Conservation (phyloP, 2,329 filamentous ascomycete species). For the Fusarium burgessii region DNA sequence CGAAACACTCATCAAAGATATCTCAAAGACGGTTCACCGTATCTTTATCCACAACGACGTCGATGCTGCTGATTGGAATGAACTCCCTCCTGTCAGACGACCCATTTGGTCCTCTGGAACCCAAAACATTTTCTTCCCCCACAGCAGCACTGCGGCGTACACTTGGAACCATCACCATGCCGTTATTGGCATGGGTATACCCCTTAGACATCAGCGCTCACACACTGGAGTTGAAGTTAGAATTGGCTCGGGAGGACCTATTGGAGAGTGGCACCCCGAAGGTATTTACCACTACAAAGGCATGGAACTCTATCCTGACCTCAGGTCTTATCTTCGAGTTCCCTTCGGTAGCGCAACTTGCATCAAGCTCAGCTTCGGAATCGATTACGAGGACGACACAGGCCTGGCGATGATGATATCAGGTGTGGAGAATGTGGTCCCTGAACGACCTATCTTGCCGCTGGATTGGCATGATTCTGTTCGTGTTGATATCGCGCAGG, state of each 20-base stretch:
- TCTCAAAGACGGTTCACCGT: constrained; percentile 13
- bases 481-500: constrained; percentile 34
- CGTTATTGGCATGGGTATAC: constrained; percentile 7
- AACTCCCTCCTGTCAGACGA: background rate
- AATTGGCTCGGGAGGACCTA: constrained; percentile 20
- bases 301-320: constrained; percentile 13
- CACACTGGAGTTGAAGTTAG: constrained; percentile 8
- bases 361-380: constrained; percentile 25
- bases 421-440: constrained; percentile 3
- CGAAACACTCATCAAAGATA: constrained; percentile 26
- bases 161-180: constrained; percentile 25
- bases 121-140: constrained; percentile 24
- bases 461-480: constrained; percentile 28
- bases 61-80: background rate
- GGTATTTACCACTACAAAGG: constrained; percentile 5
- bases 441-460: background rate
- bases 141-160: background rate
- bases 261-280: constrained; percentile 1
- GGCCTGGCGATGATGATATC: background rate
- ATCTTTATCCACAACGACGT: constrained; percentile 22
- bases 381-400: background rate
- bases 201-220: background rate
- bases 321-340: background rate
- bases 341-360: constrained; percentile 22
- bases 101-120: constrained; percentile 14